A percentile compares a stretch with the other conserved stretches of the same genome.
Conservation (phyloP, 2,329 filamentous ascomycete genomes). For the Fusarium tanahbumbuense region DNA sequence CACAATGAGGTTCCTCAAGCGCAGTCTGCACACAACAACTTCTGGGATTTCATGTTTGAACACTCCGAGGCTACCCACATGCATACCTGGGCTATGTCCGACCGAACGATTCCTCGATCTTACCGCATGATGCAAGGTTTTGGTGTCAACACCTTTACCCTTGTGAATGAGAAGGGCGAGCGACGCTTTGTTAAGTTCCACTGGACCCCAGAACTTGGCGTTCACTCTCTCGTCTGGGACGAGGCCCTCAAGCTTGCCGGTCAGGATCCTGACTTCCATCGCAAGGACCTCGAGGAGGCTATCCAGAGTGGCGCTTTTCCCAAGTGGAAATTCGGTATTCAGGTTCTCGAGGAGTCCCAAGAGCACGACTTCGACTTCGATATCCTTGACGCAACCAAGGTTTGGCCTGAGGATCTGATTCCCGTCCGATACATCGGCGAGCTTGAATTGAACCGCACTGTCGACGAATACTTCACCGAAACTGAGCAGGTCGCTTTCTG, state of each 20-base stretch:
- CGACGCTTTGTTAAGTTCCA: slow-evolving; percentile 82
- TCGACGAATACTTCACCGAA: slow-evolving; percentile 85
- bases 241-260: slow-evolving; percentile 80
- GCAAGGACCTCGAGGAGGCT: slow-evolving; percentile 79
- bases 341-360: slow-evolving; percentile 76
- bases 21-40: slow-evolving; percentile 78
- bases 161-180: slow-evolving; percentile 75
- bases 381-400: slow-evolving; percentile 84
- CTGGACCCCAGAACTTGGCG: slow-evolving; percentile 78
- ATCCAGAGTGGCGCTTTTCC: slow-evolving; percentile 78
- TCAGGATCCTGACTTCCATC: slow-evolving; percentile 84
- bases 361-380: slow-evolving; percentile 87
- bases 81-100: slow-evolving; percentile 83
- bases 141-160: slow-evolving; percentile 81
- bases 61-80: slow-evolving; percentile 80
- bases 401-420: slow-evolving; percentile 83
- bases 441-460: slow-evolving; percentile 81
- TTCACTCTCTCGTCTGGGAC: slow-evolving; percentile 82
- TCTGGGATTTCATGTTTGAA: slow-evolving; percentile 77
- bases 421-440: slow-evolving; percentile 83
- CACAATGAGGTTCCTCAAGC: slow-evolving; percentile 78
- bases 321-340: slow-evolving; percentile 86
- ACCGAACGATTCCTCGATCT: slow-evolving; percentile 77
- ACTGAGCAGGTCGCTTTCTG: slow-evolving; percentile 88
- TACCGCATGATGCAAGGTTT: slow-evolving; percentile 90